phyloP scores from a whole-genome alignment of 495 filamentous ascomycete species.

The Pyrenula massariospora region DNA sequence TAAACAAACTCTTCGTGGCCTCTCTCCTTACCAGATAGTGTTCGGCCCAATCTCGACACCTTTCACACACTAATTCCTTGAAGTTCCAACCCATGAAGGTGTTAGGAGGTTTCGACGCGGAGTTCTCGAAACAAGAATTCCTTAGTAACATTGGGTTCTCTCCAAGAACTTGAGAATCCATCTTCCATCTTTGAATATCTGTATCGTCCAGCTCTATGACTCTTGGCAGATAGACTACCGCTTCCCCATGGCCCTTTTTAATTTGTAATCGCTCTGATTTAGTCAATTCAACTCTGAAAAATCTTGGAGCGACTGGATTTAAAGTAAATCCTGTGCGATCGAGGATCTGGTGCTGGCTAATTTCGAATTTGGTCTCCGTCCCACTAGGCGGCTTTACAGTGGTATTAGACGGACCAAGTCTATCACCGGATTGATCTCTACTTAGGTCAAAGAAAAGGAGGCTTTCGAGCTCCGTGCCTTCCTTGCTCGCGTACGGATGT shows the following conservation, averaged over 20 bases:
- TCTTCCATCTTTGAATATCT: background rate
- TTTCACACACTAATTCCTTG: background rate
- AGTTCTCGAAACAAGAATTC: background rate
- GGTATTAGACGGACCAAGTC: background rate
- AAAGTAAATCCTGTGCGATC: slow-evolving; percentile 4
- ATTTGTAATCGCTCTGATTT: background rate
- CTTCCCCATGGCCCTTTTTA: background rate
- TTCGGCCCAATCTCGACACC: background rate
- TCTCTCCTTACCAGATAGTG: background rate
- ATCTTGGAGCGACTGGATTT: background rate
- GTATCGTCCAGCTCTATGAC: background rate
- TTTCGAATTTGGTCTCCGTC: background rate
- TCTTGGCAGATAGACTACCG: background rate
- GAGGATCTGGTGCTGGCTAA: background rate
- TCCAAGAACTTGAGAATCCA: background rate
- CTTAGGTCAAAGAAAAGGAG: background rate
- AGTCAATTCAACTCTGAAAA: background rate
- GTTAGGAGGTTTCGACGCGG: background rate
- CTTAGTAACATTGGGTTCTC: background rate
- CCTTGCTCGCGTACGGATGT: background rate
- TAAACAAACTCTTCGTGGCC: background rate
- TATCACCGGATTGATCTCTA: background rate
- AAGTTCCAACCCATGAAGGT: background rate
- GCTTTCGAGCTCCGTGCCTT: background rate
- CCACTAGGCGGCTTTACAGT: background rate